Conservation (phyloP, 2,329 filamentous ascomycete genomes). For the Aspergillus thermomutatus region DNA sequence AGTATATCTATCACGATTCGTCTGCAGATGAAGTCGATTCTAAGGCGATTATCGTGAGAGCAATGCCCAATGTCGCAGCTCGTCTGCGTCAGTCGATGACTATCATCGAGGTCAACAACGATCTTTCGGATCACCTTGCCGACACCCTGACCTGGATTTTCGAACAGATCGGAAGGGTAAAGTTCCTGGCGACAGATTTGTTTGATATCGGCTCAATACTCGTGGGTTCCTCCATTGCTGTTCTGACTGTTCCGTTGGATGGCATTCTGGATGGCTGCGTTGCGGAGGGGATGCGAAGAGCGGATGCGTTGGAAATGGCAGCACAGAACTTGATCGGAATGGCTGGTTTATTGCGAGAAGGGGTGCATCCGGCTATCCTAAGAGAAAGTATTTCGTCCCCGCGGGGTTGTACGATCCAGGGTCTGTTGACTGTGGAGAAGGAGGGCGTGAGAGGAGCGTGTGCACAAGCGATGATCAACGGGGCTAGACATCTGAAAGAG, state of each 20-base stretch:
- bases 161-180: conserved; percentile 47
- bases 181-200: conserved; percentile 47
- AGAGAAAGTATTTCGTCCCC: conserved; percentile 61
- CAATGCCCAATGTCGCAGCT: conserved; percentile 47
- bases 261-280: conserved; percentile 60
- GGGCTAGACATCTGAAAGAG: conserved; percentile 26
- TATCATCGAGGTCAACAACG: conserved; percentile 47
- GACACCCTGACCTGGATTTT: conserved; percentile 47
- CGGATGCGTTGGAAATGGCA: conserved; percentile 60
- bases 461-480: conserved; percentile 47
- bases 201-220: conserved; percentile 58
- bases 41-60: conserved; percentile 33
- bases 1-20: conserved; percentile 20
- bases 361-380: conserved; percentile 59
- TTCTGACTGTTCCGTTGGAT: conserved; percentile 59
- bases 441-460: conserved; percentile 54
- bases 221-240: conserved; percentile 60
- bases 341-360: conserved; percentile 54
- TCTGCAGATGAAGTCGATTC: background rate
- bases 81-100: conserved; percentile 45
- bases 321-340: conserved; percentile 59
- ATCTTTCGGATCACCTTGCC: conserved; percentile 39
- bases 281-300: conserved; percentile 59
- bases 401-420: conserved; percentile 61
- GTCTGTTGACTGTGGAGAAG: conserved; percentile 58